phyloP scores from a whole-genome alignment of 2,329 filamentous ascomycete species.

The Arthrocladium fulminans region DNA sequence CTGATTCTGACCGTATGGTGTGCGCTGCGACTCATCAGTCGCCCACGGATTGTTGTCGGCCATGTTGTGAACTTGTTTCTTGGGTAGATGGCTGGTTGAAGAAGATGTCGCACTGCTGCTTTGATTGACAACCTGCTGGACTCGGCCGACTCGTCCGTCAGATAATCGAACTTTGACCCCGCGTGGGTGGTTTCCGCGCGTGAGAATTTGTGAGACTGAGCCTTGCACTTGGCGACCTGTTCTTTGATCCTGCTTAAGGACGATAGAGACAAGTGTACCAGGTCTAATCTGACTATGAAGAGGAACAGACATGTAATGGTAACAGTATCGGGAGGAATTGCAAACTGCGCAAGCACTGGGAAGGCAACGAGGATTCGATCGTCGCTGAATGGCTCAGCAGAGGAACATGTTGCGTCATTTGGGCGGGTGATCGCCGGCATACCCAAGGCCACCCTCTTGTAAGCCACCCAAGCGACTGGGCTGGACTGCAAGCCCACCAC shows the following conservation, averaged over 20 bases:
- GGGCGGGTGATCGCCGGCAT: too few species aligned
- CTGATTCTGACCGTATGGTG: background rate
- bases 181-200: constrained; percentile 63
- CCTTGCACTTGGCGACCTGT: constrained; percentile 64
- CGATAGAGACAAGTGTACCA: constrained; percentile 60
- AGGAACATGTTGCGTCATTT: background rate
- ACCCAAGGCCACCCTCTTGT: too few species aligned
- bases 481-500: too few species aligned
- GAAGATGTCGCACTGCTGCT: background rate
- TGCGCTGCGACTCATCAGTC: background rate
- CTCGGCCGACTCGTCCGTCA: constrained; percentile 64
- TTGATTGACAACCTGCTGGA: constrained; percentile 42
- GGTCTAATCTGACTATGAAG: constrained; percentile 27
- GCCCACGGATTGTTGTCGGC: constrained; percentile 8
- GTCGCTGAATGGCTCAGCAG: background rate
- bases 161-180: constrained; percentile 69
- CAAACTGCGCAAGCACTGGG: background rate
- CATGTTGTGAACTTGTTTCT: constrained; percentile 3
- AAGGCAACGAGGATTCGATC: background rate
- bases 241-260: constrained; percentile 67
- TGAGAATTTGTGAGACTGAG: constrained; percentile 58
- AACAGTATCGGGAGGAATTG: constrained; percentile 1
- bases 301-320: constrained; percentile 19
- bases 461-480: too few species aligned
- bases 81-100: background rate